phyloP scores from a whole-genome alignment of 345 rosid genomes.

The Raphanus sativus region DNA sequence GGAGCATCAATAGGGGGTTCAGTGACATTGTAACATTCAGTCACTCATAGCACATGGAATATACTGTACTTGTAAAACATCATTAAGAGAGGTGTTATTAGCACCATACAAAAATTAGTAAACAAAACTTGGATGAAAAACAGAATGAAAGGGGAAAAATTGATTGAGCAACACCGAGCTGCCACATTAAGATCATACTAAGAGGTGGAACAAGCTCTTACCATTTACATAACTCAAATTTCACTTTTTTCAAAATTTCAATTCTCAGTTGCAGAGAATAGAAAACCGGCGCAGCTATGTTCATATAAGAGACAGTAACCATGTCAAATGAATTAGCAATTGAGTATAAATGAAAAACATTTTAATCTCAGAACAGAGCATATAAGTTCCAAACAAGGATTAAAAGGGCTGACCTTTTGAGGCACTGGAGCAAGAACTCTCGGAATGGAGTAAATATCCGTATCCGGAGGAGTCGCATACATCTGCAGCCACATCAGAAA shows the following conservation, averaged over 20 bases:
- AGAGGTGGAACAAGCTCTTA: not conserved
- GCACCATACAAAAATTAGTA: not conserved
- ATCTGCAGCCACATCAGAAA: conserved; percentile 48
- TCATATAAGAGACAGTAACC: not conserved
- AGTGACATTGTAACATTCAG: conserved; percentile 77
- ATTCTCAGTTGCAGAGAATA: too few species aligned
- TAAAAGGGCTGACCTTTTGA: conserved; percentile 52
- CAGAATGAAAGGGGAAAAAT: too few species aligned
- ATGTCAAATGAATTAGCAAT: not conserved
- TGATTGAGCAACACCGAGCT: not conserved
- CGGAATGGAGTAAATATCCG: conserved; percentile 82
- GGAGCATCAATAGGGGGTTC: conserved; percentile 94
- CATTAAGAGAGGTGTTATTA: not conserved
- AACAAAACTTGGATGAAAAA: too few species aligned
- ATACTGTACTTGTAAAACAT: conserved; percentile 50
- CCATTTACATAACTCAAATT: not conserved
- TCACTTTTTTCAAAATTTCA: not conserved
- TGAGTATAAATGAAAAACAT: not conserved
- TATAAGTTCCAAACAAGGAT: not conserved
- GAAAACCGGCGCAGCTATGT: too few species aligned
- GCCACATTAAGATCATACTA: not conserved
- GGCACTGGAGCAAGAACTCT: conserved; percentile 90
- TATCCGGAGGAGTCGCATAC: conserved; percentile 97
- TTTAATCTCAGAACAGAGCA: not conserved
- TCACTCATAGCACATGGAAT: conserved; percentile 86